Percentiles rank a stretch among this genome's conserved stretches.
phyloP scores from a whole-genome alignment of 306 rosid genomes.

The Parietaria judaica region DNA sequence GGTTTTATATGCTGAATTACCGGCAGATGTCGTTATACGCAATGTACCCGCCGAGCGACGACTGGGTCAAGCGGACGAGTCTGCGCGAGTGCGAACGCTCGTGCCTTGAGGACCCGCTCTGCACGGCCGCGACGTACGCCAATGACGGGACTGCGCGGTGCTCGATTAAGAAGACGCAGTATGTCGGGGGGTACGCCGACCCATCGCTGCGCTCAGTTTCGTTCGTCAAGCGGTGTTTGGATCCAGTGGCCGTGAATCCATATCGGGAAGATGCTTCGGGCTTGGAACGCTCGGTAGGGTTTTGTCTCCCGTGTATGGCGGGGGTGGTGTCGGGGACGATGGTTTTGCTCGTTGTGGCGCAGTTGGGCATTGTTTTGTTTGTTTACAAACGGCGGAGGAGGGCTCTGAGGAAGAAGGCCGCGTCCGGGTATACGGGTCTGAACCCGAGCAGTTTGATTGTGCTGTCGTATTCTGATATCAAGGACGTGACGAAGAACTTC shows the following conservation, averaged over 20 bases:
- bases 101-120: constrained; percentile 43
- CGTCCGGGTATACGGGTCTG: constrained; percentile 25
- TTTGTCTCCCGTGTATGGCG: constrained; percentile 46
- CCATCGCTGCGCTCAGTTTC: constrained; percentile 55
- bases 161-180: constrained; percentile 41
- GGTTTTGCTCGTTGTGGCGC: constrained; percentile 34
- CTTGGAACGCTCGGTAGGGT: constrained; percentile 18
- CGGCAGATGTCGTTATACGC: constrained; percentile 44
- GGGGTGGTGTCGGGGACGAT: constrained; percentile 58
- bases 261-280: constrained; percentile 9
- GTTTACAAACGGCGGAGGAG: constrained; percentile 41
- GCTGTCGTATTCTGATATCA: constrained; percentile 53
- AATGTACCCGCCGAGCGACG: constrained; percentile 50
- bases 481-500: constrained; percentile 47
- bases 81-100: constrained; percentile 45
- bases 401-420: constrained; percentile 23
- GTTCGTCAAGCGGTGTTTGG: constrained; percentile 57
- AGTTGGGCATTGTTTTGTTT: constrained; percentile 47
- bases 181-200: constrained; percentile 54
- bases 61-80: constrained; percentile 33
- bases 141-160: constrained; percentile 63
- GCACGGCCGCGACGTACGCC: constrained; percentile 57
- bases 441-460: constrained; percentile 44
- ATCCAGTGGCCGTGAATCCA: constrained; percentile 64
- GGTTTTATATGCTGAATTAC: constrained; percentile 29